Evolutionary conservation across 768 basidiomycete genomes (phyloP).

Genomic region (Lyophyllum shimeji): DNA sequence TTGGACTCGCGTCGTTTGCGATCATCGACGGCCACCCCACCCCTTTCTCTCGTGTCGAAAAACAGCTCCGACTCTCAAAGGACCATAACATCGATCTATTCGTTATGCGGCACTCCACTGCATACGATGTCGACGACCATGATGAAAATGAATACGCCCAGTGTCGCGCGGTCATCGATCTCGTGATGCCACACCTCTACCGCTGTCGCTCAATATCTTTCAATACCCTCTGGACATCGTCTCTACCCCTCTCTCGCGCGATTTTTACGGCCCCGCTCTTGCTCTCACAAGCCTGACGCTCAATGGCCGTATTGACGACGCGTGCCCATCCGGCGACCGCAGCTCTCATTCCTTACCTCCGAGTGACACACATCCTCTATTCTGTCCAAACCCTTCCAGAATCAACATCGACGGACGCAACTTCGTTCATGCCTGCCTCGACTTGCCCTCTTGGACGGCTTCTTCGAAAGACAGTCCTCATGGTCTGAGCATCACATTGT

Average conservation of each 20-base stretch:
- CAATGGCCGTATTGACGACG: constrained; percentile 17
- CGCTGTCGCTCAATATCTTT: constrained; percentile 19
- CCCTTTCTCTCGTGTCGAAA: constrained; percentile 5
- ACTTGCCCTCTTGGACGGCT: not conserved
- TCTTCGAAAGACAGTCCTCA: not conserved
- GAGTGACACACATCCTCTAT: not conserved
- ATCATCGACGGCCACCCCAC: constrained; percentile 15
- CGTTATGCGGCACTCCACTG: constrained; percentile 11
- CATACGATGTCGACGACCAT: constrained; percentile 5
- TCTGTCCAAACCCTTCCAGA: not conserved
- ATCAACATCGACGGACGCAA: not conserved
- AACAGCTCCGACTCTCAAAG: constrained; percentile 12
- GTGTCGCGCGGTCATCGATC: constrained; percentile 15
- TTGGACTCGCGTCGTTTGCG: constrained; percentile 19
- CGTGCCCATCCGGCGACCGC: not conserved
- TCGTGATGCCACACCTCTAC: constrained; percentile 15
- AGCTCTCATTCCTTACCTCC: not conserved
- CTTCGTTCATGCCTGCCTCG: not conserved
- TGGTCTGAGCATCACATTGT: not conserved
- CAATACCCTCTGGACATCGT: constrained; percentile 17
- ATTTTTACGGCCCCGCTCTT: constrained; percentile 5
- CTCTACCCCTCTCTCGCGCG: constrained; percentile 17
- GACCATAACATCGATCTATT: constrained; percentile 14
- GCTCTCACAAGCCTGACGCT: constrained; percentile 8
- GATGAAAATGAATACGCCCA: constrained; percentile 10